Base-by-base conservation (phyloP, 768 basidiomycete species). In the Pholiota conissans region DNA sequence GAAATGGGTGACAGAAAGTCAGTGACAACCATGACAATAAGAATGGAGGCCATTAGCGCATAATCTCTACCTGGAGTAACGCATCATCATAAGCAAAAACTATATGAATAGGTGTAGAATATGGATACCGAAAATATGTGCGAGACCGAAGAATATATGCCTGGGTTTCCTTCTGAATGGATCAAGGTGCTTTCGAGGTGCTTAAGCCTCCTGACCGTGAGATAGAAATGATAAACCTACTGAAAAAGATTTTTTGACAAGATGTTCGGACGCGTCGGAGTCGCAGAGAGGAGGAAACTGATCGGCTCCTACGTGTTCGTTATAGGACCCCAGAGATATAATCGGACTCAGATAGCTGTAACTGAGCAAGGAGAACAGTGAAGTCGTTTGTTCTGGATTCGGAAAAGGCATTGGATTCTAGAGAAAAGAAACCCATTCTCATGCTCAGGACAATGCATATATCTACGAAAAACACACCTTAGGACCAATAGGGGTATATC, bases 221-320 rank as follows among this genome's bases (percentile, higher is more conserved):
- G 70, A 40, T 64, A 65, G 32, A 71, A 70, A 7, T 18, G 65
- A 5, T 69, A 27, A 69, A 42, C 63, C 5, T 34, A 64, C 63
- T 7, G 45, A 22, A 30, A 54, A 67, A 16, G 60, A 54, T n/a
- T 52, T 52, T n/a, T 40, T 48, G 24, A 64, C 63, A 9, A 71
- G 37, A 59, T 62, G 8, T 16, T 60, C 56, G 7, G 65, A 61
- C 34, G 56, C 46, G 57, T 89, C 87, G 52, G 82, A 80, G 56
- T 86, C 84, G 4, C 81, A 81, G 71, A 89, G 78, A 1, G 82
- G 82, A 9, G 85, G 85, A 46, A 86, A 69, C 49, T 84, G 65
- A 39, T 86, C 83, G 32, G 72, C 69, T 0, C 77, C 66, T 1
- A 85, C 63, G 63, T 80, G 81, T 4, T 73, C 61, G 18, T 74